Evolutionary conservation across 352 stramenopile genomes (phyloP), one percentile per base, ranked within the genome.

Genomic region (Elongisporangium undulatum): DNA sequence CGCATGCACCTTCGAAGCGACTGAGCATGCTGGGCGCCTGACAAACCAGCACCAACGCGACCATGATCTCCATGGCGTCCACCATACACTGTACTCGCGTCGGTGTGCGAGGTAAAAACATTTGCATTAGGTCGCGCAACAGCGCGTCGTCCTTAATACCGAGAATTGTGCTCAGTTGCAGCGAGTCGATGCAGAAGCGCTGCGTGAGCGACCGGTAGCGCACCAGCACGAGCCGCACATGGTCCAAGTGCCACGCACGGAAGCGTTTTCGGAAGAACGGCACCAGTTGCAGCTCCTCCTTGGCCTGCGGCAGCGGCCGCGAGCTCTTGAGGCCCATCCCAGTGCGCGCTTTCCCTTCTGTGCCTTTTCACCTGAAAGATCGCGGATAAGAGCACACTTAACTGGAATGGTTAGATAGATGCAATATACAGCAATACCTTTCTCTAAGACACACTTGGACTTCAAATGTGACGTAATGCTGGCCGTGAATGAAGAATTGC

Each of bases 61-160:
- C 70, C 23, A 89, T 67, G 15, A 91, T 69, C 59, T 91, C 79
- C 68, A 85, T 85, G n/a, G 61, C 63, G 60, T 91, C 82, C 23
- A 91, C 73, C 79, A 85, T 86, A 59, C 72, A 85, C 66, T 85
- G 75, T 34, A 82, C 75, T 23, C 79, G 69, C 24, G 74, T 87
- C 2, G 77, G 69, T 7, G 74, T 82, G n/a, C 70, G 69, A 1
- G 79, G 77, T 50, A 82, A 57, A 48, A 89, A 87, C 21, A 85
- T 63, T 21, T 66, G 60, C 71, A 89, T 68, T 29, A 84, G 52
- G 13, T 82, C 64, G 13, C 79, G 63, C 23, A 87, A 59, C 19
- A 91, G 69, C 26, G 60, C 60, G 49, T 73, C 55, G 29, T 87
- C 80, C 24, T 71, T 73, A 41, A 91, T 75, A 2, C 79, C 77